Evolutionary conservation across 768 basidiomycete species (phyloP).

Genomic region (Mycena rosella): DNA sequence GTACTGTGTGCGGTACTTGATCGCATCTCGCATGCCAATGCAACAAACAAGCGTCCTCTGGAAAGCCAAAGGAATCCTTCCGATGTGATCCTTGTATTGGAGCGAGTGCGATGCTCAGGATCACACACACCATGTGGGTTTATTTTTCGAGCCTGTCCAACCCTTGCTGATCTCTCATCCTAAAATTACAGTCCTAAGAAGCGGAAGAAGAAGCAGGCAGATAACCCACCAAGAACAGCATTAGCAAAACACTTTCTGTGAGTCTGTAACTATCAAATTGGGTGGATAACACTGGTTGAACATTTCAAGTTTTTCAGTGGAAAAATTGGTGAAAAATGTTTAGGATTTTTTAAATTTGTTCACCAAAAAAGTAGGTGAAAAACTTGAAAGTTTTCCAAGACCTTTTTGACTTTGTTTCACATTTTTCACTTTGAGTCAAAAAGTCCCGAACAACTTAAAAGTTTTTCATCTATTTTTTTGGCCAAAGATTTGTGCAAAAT

Average conservation of each 20-base stretch:
- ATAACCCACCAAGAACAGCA: neutral
- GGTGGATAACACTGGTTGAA: too few relatives aligned
- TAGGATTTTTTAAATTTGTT: too few relatives aligned
- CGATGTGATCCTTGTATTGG: neutral
- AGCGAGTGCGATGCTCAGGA: neutral
- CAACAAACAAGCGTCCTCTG: neutral
- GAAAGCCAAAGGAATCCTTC: neutral
- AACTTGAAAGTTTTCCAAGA: too few relatives aligned
- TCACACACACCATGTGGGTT: neutral
- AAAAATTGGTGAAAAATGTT: too few relatives aligned
- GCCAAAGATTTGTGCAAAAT: too few relatives aligned
- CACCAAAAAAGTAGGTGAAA: too few relatives aligned
- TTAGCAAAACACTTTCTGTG: neutral
- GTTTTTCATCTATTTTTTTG: too few relatives aligned
- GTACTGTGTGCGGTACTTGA: neutral
- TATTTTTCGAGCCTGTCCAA: neutral
- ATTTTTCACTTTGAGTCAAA: too few relatives aligned
- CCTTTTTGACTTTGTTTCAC: too few relatives aligned
- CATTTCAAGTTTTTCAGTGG: too few relatives aligned
- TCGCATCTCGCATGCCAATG: slow-evolving; percentile 8
- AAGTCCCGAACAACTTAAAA: too few relatives aligned
- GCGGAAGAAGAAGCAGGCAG: neutral
- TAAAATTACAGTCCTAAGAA: neutral
- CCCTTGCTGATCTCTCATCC: neutral
- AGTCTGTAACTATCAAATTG: neutral